Evolutionary conservation across 148 eudicot genomes (phyloP).

Genomic region (Fagopyrum tataricum): DNA sequence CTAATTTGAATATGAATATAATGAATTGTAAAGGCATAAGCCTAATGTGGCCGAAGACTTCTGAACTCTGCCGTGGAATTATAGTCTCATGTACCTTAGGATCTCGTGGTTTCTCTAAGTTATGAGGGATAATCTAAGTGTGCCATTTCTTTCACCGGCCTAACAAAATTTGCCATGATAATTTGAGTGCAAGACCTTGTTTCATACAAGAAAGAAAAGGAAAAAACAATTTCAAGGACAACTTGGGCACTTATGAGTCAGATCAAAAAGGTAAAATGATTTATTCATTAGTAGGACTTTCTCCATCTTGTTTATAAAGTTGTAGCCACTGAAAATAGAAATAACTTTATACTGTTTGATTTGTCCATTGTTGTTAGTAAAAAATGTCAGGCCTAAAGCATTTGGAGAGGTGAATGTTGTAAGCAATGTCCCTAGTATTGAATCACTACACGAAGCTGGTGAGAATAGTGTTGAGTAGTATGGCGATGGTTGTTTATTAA

Average conservation of each 20-base stretch:
- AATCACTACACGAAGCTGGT: constrained; percentile 43
- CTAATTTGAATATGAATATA: too few species aligned
- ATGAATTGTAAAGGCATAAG: too few species aligned
- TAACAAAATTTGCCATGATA: too few species aligned
- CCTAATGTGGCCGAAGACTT: too few species aligned
- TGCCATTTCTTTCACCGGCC: too few species aligned
- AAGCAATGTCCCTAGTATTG: too few species aligned
- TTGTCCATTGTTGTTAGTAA: constrained; percentile 81
- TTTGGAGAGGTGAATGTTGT: constrained; percentile 77
- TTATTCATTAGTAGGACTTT: not conserved
- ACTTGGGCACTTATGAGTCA: constrained; percentile 81
- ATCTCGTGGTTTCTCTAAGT: too few species aligned
- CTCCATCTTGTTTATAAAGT: not conserved
- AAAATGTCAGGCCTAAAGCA: constrained; percentile 89
- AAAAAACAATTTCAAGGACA: constrained; percentile 83
- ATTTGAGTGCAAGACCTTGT: constrained; percentile 99
- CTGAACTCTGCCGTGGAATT: too few species aligned
- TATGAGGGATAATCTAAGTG: too few species aligned
- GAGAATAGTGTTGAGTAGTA: constrained; percentile 15
- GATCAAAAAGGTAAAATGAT: constrained; percentile 74
- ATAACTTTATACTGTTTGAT: constrained; percentile 25
- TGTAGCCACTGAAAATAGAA: not conserved
- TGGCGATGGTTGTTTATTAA: constrained; percentile 17
- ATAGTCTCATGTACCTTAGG: too few species aligned
- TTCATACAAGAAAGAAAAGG: constrained; percentile 71